Base-by-base conservation (phyloP, 495 filamentous ascomycete genomes). In the Penicillium goetzii region DNA sequence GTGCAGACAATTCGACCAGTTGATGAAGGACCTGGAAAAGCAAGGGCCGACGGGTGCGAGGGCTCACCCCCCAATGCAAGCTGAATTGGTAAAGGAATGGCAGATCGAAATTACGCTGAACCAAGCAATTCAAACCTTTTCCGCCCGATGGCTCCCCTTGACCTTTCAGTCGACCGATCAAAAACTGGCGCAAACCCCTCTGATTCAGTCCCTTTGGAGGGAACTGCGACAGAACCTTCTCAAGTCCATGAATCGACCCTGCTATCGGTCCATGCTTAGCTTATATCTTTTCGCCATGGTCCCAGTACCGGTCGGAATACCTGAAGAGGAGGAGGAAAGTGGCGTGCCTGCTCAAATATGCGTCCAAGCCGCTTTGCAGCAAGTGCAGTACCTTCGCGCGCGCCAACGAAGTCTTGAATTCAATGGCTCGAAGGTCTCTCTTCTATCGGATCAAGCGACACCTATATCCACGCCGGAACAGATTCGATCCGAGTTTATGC, bases 311-410 rank as follows among this genome's bases (percentile, higher is more conserved):
- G 65, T 60, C 21, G 61, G 65, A 8, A 63, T 68, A 43, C 62
- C 65, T 9, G 65, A 68, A 52, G 65, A 61, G 7, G 65, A 68
- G 36, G 65, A 68, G 43, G 63, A 55, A 30, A 51, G 63, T 8
- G 61, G 65, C 14, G 43, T 68, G 5, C 65, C 65, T 4, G 65
- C 65, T 8, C 65, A 68, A 23, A 34, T 64, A 26, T 68, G 65
- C 19, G 65, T 68, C 19, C 65, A 68, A n/a, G 56, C 61, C 12
- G 65, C 65, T 23, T 61, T 68, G 45, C 65, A 68, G 25, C 65
- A 68, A 57, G 65, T 68, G 9, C 65, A 58, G 26, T 64, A 38
- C 17, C 50, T 68, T 9, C 61, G 65, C 3, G 65, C 65, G 14
- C 65, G 58, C 4, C 65, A 68, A 55, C 51, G 61, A 33, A 68